Percentiles rank a stretch among this genome's conserved stretches.
Evolutionary conservation across 306 rosid genomes (phyloP).

Genomic region (Biancaea sappan): DNA sequence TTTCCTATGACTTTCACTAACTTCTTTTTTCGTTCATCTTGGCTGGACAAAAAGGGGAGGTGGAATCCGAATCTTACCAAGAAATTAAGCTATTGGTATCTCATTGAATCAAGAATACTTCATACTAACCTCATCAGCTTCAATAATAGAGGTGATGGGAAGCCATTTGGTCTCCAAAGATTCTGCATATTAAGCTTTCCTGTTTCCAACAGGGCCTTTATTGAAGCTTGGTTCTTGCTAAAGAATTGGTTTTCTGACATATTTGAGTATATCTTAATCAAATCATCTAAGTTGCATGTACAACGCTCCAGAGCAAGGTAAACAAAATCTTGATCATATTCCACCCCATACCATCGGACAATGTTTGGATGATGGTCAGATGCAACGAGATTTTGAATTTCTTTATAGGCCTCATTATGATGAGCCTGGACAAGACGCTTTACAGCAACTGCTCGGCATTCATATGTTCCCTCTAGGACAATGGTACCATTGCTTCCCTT

Average conservation of each 20-base stretch:
- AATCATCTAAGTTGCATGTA: slow-evolving; percentile 66
- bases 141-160: slow-evolving; percentile 57
- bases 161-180: slow-evolving; percentile 60
- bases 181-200: slow-evolving; percentile 39
- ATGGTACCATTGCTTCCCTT: slow-evolving; percentile 83
- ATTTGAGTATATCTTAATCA: slow-evolving; percentile 50
- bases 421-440: slow-evolving; percentile 86
- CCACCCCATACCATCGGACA: slow-evolving; percentile 87
- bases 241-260: slow-evolving; percentile 17
- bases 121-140: slow-evolving; percentile 76
- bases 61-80: background rate
- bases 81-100: slow-evolving; percentile 4
- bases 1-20: background rate
- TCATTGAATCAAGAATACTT: slow-evolving; percentile 26
- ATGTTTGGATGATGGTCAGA: slow-evolving; percentile 82
- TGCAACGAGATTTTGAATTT: slow-evolving; percentile 76
- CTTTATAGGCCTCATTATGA: slow-evolving; percentile 68
- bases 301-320: slow-evolving; percentile 84
- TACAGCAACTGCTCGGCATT: slow-evolving; percentile 73
- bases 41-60: background rate
- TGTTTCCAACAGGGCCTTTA: slow-evolving; percentile 40
- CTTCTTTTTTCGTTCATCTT: background rate
- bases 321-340: slow-evolving; percentile 78
- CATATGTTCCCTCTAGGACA: slow-evolving; percentile 73
- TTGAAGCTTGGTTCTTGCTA: slow-evolving; percentile 37